phyloP scores from a whole-genome alignment of 106 monocot species.

The Gastrodia elata region DNA sequence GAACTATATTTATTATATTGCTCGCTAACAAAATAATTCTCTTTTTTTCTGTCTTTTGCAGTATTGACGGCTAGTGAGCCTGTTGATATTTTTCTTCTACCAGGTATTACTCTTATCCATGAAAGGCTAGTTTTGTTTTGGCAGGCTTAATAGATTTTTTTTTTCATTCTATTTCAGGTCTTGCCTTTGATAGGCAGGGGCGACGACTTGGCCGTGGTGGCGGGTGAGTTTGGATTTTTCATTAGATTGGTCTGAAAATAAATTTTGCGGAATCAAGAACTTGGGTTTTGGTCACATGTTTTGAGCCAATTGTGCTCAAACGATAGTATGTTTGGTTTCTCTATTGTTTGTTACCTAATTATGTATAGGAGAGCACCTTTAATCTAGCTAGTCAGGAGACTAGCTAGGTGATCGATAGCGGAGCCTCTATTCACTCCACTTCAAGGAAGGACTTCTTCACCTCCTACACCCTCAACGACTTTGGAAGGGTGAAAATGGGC shows the following conservation, averaged over 20 bases:
- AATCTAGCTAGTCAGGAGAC: too few relatives aligned
- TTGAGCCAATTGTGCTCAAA: neutral
- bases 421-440: too few relatives aligned
- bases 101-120: conserved; percentile 34
- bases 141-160: conserved; percentile 5
- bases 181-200: conserved; percentile 74
- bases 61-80: conserved; percentile 63
- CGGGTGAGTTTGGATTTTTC: conserved; percentile 35
- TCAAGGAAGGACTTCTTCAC: too few relatives aligned
- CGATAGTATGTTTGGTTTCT: neutral
- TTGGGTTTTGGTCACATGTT: neutral
- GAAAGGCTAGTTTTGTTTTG: neutral
- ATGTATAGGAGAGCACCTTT: too few relatives aligned
- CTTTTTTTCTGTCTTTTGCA: conserved; percentile 13
- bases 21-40: neutral
- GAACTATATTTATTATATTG: neutral
- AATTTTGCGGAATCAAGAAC: neutral
- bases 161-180: conserved; percentile 28
- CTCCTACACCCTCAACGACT: too few relatives aligned
- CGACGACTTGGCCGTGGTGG: conserved; percentile 79
- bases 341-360: neutral
- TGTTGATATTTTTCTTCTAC: conserved; percentile 67
- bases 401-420: too few relatives aligned
- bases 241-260: neutral
- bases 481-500: too few relatives aligned